A percentile compares a stretch with the other conserved stretches of the same genome.
Conservation (phyloP, 2,329 filamentous ascomycete species). For the Claviceps sp. region DNA sequence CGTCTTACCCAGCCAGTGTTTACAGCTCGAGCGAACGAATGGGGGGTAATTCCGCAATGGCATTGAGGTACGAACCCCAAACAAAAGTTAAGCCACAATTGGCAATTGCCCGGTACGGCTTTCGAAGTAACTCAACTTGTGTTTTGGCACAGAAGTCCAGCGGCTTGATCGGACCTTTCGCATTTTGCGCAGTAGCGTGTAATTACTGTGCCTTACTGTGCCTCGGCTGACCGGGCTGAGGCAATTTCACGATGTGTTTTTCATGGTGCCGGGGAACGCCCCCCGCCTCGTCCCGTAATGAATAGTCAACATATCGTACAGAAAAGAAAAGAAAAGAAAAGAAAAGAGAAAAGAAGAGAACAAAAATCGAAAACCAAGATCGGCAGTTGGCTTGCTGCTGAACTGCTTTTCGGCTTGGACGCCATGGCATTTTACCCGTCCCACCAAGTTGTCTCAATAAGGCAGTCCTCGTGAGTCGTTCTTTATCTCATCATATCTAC, state of each 20-base stretch:
- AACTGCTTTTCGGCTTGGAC: too few species aligned
- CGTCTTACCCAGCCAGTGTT: neutral
- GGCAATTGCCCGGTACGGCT: neutral
- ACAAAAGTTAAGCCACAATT: neutral
- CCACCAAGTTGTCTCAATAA: too few species aligned
- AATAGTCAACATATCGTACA: too few species aligned
- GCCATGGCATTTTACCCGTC: too few species aligned
- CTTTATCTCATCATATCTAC: too few species aligned
- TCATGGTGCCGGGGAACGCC: neutral
- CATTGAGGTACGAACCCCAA: neutral
- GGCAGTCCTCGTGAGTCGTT: too few species aligned
- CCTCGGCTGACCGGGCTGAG: neutral
- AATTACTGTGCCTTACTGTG: neutral
- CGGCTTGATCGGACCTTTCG: neutral
- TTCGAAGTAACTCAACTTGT: neutral
- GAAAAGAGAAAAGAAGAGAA: too few species aligned
- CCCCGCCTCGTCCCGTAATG: too few species aligned
- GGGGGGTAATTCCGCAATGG: neutral
- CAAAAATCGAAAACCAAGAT: too few species aligned
- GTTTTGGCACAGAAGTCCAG: neutral
- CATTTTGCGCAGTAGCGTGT: neutral
- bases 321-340: neutral
- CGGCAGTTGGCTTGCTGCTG: too few species aligned
- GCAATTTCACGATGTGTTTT: neutral
- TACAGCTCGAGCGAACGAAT: neutral